Percentiles rank a stretch among this genome's conserved stretches.
phyloP scores from a whole-genome alignment of 192 early-diverging fungal species.

The Dispira simplex region DNA sequence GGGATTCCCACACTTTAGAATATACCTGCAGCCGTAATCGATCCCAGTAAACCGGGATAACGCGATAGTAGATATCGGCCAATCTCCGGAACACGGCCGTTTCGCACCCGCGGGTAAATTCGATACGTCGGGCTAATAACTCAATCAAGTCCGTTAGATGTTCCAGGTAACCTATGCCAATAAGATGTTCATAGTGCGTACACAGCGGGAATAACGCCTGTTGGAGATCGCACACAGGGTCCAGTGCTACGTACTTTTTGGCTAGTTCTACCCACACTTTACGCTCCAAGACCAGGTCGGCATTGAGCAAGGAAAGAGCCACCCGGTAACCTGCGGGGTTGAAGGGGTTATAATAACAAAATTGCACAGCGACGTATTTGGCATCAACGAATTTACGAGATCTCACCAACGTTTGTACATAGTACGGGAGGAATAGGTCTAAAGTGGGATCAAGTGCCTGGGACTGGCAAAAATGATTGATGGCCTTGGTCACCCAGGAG shows the following conservation, averaged over 20 bases:
- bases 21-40: background rate
- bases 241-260: background rate
- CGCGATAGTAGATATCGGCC: conserved; percentile 7
- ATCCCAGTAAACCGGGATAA: background rate
- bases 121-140: conserved; percentile 7
- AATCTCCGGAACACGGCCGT: background rate
- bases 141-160: background rate
- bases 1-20: background rate
- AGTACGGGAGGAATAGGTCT: conserved; percentile 5
- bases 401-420: background rate
- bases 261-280: conserved; percentile 2
- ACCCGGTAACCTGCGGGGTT: conserved; percentile 4
- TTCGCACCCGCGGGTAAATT: conserved; percentile 2
- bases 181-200: conserved; percentile 6
- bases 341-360: background rate
- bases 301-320: conserved; percentile 1
- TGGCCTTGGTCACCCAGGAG: too few species aligned
- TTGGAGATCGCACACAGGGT: conserved; percentile 5
- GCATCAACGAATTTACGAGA: background rate
- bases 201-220: background rate
- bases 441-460: background rate
- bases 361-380: background rate
- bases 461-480: background rate
- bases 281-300: background rate
- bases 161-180: background rate